These are phyloP conservation scores for Aspergillus novoparasiticus DNA, from an alignment of 2,329 filamentous ascomycete species.

Conservation along the genomic window DNA sequence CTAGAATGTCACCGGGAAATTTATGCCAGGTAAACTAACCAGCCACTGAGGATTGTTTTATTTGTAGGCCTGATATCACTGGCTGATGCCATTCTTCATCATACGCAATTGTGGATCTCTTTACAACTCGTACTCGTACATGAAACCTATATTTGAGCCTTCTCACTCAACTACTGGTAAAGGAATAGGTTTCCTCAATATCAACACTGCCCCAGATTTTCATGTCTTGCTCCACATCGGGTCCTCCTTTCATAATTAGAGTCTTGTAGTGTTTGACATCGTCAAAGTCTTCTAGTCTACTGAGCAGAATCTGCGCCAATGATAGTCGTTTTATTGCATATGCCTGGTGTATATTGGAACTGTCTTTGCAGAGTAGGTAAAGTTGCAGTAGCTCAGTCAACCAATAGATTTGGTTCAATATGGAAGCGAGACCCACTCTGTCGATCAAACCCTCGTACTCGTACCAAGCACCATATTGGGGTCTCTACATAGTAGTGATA, in stretches of 20 bases:
- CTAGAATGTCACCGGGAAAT: not conserved
- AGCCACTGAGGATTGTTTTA: not conserved
- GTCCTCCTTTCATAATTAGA: not conserved
- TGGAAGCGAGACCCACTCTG: not conserved
- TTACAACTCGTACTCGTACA: not conserved
- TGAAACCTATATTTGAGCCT: not conserved
- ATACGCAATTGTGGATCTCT: not conserved
- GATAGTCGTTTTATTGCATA: not conserved
- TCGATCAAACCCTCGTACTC: not conserved
- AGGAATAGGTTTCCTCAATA: not conserved
- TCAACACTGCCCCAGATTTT: not conserved
- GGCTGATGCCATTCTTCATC: not conserved
- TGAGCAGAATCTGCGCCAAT: not conserved
- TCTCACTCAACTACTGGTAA: not conserved
- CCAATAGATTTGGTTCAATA: not conserved
- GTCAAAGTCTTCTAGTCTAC: too few relatives aligned
- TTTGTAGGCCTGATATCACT: not conserved
- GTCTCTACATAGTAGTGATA: too few relatives aligned
- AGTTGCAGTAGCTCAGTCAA: too few relatives aligned
- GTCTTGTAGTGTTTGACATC: not conserved
- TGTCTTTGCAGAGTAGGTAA: not conserved
- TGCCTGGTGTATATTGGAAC: not conserved
- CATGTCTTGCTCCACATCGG: not conserved
- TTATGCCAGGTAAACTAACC: not conserved
- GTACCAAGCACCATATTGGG: not conserved